Conservation (phyloP, 768 basidiomycete genomes). For the Kwoniella sp. region DNA sequence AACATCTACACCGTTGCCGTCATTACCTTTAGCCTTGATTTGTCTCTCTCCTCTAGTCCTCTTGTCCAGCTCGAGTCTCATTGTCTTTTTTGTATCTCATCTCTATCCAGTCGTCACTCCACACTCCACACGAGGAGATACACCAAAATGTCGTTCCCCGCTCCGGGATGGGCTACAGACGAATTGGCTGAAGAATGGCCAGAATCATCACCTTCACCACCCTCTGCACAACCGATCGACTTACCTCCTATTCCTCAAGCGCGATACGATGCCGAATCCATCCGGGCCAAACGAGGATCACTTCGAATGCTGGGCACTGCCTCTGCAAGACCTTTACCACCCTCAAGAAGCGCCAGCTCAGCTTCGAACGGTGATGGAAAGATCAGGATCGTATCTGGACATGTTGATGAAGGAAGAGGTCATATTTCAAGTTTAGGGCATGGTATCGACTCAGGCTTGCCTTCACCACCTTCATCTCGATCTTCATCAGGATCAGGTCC, state of each 20-base stretch:
- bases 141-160: slow-evolving; percentile 19
- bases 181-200: slow-evolving; percentile 92
- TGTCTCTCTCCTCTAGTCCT: no score
- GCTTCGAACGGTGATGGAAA: neutral
- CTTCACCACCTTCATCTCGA: slow-evolving; percentile 40
- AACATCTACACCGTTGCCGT: slow-evolving; percentile 11
- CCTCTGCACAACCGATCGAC: slow-evolving; percentile 43
- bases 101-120: no score
- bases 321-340: slow-evolving; percentile 37
- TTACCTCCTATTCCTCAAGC: slow-evolving; percentile 60
- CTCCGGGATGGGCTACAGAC: slow-evolving; percentile 61
- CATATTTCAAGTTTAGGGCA: slow-evolving; percentile 24
- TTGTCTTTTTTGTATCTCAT: neutral
- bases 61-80: no score
- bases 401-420: slow-evolving; percentile 34
- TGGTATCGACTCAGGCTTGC: slow-evolving; percentile 19
- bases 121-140: no score
- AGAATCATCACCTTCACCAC: slow-evolving; percentile 58
- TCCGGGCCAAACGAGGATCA: slow-evolving; percentile 46
- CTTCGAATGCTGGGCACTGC: slow-evolving; percentile 42
- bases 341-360: slow-evolving; percentile 22
- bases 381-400: slow-evolving; percentile 42
- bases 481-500: slow-evolving; percentile 57
- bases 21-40: neutral
- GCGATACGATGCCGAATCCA: slow-evolving; percentile 25